A percentile compares a stretch with the other conserved stretches of the same genome.
phyloP scores from a whole-genome alignment of 2,329 filamentous ascomycete genomes.

The Penicillium italicum region DNA sequence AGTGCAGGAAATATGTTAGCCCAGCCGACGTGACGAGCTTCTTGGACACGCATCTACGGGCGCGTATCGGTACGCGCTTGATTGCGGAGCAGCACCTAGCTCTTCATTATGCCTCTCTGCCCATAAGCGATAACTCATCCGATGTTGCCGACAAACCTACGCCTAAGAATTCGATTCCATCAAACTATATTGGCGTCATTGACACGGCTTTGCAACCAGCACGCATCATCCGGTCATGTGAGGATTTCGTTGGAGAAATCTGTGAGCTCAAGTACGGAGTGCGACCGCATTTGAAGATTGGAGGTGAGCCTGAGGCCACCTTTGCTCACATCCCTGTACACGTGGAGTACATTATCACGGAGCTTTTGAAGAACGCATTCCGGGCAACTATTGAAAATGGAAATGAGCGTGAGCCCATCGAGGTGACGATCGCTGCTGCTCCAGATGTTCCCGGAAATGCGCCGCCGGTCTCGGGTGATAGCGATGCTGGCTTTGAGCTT shows the following conservation, averaged over 20 bases:
- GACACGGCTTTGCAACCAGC: constrained; percentile 84
- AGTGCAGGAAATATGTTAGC: constrained; percentile 86
- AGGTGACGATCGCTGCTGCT: constrained; percentile 82
- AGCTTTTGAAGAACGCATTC: constrained; percentile 95
- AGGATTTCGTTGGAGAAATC: constrained; percentile 88
- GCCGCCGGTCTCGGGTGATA: constrained; percentile 29
- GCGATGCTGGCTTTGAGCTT: constrained; percentile 32
- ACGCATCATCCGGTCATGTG: constrained; percentile 76
- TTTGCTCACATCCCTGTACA: constrained; percentile 96
- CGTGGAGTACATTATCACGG: constrained; percentile 94
- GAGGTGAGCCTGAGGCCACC: constrained; percentile 79
- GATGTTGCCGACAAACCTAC: constrained; percentile 7
- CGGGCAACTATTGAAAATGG: constrained; percentile 83
- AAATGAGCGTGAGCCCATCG: constrained; percentile 75
- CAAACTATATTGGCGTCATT: constrained; percentile 87
- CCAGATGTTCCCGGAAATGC: constrained; percentile 47
- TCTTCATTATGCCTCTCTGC: constrained; percentile 71
- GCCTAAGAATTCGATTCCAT: constrained; percentile 27
- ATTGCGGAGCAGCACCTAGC: constrained; percentile 97
- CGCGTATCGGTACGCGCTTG: constrained; percentile 86
- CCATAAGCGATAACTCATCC: constrained; percentile 60
- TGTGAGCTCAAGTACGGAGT: constrained; percentile 95
- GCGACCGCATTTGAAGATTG: constrained; percentile 73
- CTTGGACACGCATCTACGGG: constrained; percentile 87
- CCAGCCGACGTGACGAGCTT: constrained; percentile 82